Evolutionary conservation across 306 rosid genomes (phyloP), one percentile per base, ranked within the genome.

Genomic region (Vachellia pachyceras): DNA sequence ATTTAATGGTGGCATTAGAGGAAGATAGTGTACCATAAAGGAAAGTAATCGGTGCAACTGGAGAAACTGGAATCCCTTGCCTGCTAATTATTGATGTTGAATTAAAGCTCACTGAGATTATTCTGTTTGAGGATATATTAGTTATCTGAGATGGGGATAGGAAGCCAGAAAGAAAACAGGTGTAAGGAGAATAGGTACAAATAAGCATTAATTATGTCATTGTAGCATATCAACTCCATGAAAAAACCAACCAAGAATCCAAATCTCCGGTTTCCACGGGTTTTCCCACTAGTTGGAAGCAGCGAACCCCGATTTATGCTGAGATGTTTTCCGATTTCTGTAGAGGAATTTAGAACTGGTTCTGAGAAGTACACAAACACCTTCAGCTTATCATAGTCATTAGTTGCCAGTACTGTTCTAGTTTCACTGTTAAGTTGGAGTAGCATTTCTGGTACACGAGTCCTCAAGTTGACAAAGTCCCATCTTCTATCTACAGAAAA

Each of bases 321-420:
- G 82, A 95, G 85, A 82, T 92, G 82, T 20, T 79, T 87, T 80
- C 86, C 78, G 69, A 92, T 79, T 82, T 95, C 91, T 40, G 81
- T 72, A 22, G 98, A 91, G 72, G 98, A 91, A 85, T 92, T 95
- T 29, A 91, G 84, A 83, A 95, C 83, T 33, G 98, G 91, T 52
- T 69, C 73, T 61, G 97, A 92, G 86, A 92, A 95, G 87, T 95
- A 95, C 69, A 89, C 45, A 83, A 89, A 90, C 72, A 90, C 85
- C 83, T 85, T 87, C 17, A 95, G 83, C 87, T 88, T 87, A 50
- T 82, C 74, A 67, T 60, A 46, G 64, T 89, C 80, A 79, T 95
- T 90, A 54, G 98, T 95, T 66, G 98, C 97, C 77, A 85, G 91
- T 14, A 91, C 90, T 77, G 94, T 79, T 85, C 98, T 91, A 40